A percentile compares a stretch with the other conserved stretches of the same genome.
Evolutionary conservation across 371 early-diverging fungal species (phyloP).

Genomic region (Rhizopus microsporus): DNA sequence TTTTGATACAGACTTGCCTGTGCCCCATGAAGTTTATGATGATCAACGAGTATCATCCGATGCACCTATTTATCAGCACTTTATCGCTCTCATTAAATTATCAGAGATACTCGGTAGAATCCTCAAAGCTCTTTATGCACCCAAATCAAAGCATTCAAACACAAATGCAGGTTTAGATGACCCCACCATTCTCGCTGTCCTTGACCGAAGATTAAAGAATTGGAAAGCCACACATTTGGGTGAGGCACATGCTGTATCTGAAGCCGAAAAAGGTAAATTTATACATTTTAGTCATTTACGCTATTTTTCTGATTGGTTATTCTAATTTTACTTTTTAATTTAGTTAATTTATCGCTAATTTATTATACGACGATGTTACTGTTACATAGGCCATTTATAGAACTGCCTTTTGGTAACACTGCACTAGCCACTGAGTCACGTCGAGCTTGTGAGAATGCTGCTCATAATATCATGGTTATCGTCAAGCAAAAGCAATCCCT

Average conservation of each 20-base stretch:
- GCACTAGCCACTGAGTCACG: slow-evolving; percentile 39
- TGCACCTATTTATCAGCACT: slow-evolving; percentile 33
- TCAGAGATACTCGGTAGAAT: slow-evolving; percentile 50
- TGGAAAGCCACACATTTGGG: slow-evolving; percentile 35
- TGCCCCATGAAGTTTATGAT: slow-evolving; percentile 35
- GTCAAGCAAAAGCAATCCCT: slow-evolving; percentile 29
- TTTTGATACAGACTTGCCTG: slow-evolving; percentile 46
- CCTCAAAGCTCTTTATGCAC: slow-evolving; percentile 46
- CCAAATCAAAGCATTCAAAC: slow-evolving; percentile 43
- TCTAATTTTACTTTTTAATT: slow-evolving; percentile 8
- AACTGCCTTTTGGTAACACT: slow-evolving; percentile 19
- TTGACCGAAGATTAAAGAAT: slow-evolving; percentile 44
- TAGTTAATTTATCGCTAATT: slow-evolving; percentile 50
- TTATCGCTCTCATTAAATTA: slow-evolving; percentile 39
- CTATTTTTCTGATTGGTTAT: not conserved
- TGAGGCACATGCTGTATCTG: slow-evolving; percentile 22
- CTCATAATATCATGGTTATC: slow-evolving; percentile 26
- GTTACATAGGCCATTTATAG: slow-evolving; percentile 58
- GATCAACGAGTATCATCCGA: slow-evolving; percentile 14
- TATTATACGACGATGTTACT: slow-evolving; percentile 55
- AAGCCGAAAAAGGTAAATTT: slow-evolving; percentile 41
- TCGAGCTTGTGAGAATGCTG: slow-evolving; percentile 34
- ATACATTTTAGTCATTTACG: slow-evolving; percentile 12
- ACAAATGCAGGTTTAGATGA: slow-evolving; percentile 45
- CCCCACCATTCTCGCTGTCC: slow-evolving; percentile 43